Conservation (phyloP, 306 rosid genomes). For the Chamaecrista fasciculata region DNA sequence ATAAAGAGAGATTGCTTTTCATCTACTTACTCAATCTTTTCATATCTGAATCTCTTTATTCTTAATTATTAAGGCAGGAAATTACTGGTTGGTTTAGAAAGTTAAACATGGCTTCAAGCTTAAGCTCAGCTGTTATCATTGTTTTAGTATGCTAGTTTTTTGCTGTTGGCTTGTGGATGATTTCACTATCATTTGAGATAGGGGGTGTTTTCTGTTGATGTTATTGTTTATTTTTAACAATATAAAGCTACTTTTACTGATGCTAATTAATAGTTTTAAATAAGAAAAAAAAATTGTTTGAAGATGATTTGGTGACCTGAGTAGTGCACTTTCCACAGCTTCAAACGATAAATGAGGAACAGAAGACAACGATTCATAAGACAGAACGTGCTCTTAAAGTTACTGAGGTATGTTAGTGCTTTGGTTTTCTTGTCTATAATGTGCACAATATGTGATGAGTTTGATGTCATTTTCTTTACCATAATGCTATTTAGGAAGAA, state of each 20-base stretch:
- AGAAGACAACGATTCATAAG: conserved; percentile 59
- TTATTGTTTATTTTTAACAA: not conserved
- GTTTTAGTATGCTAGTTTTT: not conserved
- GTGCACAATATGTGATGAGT: conserved; percentile 35
- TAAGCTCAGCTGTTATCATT: not conserved
- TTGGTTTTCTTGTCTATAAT: conserved; percentile 18
- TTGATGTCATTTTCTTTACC: conserved; percentile 16
- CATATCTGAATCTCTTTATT: not conserved
- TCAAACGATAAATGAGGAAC: conserved; percentile 71
- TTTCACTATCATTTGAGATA: conserved; percentile 4
- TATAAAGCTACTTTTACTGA: conserved; percentile 5
- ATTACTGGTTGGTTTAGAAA: not conserved
- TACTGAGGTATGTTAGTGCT: conserved; percentile 71
- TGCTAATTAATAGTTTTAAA: conserved; percentile 9
- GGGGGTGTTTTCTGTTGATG: not conserved
- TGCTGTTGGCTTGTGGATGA: conserved; percentile 16
- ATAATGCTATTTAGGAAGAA: conserved; percentile 64
- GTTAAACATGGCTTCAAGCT: not conserved
- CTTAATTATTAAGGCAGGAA: not conserved
- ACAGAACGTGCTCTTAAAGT: conserved; percentile 85
- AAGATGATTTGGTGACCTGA: conserved; percentile 32
- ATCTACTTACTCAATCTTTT: conserved; percentile 4
- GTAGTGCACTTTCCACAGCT: conserved; percentile 46
- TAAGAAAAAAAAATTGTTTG: conserved; percentile 1
- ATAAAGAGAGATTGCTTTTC: not conserved